Percentiles rank a stretch among this genome's conserved stretches.
phyloP scores from a whole-genome alignment of 306 rosid genomes.

The Erythrophleum fordii region DNA sequence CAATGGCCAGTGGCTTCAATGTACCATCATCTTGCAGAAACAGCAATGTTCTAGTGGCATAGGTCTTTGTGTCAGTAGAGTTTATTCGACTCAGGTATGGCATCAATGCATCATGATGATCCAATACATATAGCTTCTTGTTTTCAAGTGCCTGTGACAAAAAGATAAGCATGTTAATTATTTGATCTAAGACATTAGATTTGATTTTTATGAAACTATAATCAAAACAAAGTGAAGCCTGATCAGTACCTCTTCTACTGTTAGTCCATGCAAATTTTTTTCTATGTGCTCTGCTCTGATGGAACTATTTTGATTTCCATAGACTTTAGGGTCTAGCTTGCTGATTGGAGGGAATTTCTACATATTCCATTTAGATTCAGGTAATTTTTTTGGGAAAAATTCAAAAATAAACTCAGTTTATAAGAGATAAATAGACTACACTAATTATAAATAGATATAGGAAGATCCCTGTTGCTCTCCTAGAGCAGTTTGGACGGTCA shows the following conservation, averaged over 20 bases:
- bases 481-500: no score
- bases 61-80: constrained; percentile 80
- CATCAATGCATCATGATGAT: constrained; percentile 85
- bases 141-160: constrained; percentile 63
- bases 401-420: no score
- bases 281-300: constrained; percentile 57
- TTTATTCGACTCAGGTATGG: constrained; percentile 73
- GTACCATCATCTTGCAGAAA: constrained; percentile 80
- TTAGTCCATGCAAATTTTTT: constrained; percentile 59
- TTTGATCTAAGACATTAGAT: neutral
- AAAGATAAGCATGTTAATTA: neutral
- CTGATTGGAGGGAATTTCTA: constrained; percentile 70
- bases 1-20: constrained; percentile 86
- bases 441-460: no score
- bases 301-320: constrained; percentile 61
- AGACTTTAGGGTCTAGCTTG: constrained; percentile 52
- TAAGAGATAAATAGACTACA: no score
- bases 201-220: neutral
- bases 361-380: neutral
- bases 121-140: constrained; percentile 69
- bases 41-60: constrained; percentile 78
- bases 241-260: constrained; percentile 56
- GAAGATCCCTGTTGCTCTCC: no score
- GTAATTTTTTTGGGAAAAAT: neutral
- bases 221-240: constrained; percentile 6